These are phyloP conservation scores for Prosopis cineraria DNA, from an alignment of 306 rosid species.

Conservation along the genomic window DNA sequence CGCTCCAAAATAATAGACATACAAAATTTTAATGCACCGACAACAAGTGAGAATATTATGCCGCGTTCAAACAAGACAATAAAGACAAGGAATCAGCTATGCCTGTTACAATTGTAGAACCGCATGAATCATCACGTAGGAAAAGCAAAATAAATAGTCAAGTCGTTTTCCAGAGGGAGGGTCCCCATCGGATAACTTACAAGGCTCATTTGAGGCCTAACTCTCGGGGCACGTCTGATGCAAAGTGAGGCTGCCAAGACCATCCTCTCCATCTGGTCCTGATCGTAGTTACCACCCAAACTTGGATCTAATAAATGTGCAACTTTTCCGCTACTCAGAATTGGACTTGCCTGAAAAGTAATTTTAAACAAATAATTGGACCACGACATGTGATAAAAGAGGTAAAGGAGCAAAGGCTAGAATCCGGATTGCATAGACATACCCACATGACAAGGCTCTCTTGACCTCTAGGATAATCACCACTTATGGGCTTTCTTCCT, in stretches of 20 bases:
- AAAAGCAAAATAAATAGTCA: constrained; percentile 12
- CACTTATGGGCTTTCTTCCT: constrained; percentile 88
- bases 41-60: constrained; percentile 6
- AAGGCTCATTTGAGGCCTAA: constrained; percentile 87
- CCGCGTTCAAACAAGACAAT: constrained; percentile 33
- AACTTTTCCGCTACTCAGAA: constrained; percentile 71
- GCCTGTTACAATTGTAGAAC: constrained; percentile 15
- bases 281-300: constrained; percentile 59
- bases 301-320: constrained; percentile 73
- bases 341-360: constrained; percentile 79
- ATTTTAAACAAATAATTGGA: background rate
- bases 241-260: constrained; percentile 91
- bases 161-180: constrained; percentile 14
- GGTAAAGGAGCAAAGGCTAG: constrained; percentile 17
- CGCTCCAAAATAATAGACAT: constrained; percentile 30
- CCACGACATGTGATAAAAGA: constrained; percentile 23
- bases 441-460: constrained; percentile 99
- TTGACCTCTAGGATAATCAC: constrained; percentile 78
- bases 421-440: constrained; percentile 37
- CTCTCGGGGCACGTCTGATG: constrained; percentile 76
- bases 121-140: constrained; percentile 33
- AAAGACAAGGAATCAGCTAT: constrained; percentile 14
- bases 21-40: constrained; percentile 8
- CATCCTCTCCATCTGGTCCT: constrained; percentile 78
- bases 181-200: constrained; percentile 52